Evolutionary conservation across 2,329 filamentous ascomycete genomes (phyloP), one percentile per base, ranked within the genome.

Genomic region (Septoria petroselini): DNA sequence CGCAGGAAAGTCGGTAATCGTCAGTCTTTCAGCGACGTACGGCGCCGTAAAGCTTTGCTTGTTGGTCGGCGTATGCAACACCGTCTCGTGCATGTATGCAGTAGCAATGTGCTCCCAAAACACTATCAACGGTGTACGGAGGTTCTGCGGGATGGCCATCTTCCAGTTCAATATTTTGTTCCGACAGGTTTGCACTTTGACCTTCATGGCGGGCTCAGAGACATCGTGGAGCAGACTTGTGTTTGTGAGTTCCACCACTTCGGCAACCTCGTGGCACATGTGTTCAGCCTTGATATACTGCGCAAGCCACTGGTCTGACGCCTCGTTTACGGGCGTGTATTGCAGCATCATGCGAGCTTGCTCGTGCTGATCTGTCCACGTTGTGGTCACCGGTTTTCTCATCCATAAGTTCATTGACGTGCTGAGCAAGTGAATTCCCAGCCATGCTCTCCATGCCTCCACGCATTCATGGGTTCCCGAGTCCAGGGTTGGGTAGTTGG

Each of bases 41-140:
- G 64, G 64, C 11, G 62, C 64, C 3, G 62, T 52, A 38, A 65
- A 67, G 12, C 53, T 58, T 2, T 52, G 40, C 40, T 62, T 62
- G 44, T 67, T 67, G 0, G 62, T 64, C 8, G 53, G 6, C 3
- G 64, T 67, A 34, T 66, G 62, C 3, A 67, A 47, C 7, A 64
- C 54, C 8, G 57, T 31, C 41, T 66, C 64, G 48, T 67, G 58
- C 27, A 66, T 57, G 33, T 62, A 54, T 2, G 62, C 45, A 12
- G 59, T 61, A 2, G 58, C 57, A 12, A 65, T 49, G 37, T 65
- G 56, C 29, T 62, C 56, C 54, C 53, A 61, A 19, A 65, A 53
- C 1, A 55, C 27, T 1, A 65, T 34, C 5, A 41, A 45, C 6
- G 57, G 57, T 15, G 42, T 47, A 9, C 52, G 46, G 1, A 62